These are phyloP conservation scores for Passiflora organensis DNA, from an alignment of 345 rosid genomes.

Conservation along the genomic window DNA sequence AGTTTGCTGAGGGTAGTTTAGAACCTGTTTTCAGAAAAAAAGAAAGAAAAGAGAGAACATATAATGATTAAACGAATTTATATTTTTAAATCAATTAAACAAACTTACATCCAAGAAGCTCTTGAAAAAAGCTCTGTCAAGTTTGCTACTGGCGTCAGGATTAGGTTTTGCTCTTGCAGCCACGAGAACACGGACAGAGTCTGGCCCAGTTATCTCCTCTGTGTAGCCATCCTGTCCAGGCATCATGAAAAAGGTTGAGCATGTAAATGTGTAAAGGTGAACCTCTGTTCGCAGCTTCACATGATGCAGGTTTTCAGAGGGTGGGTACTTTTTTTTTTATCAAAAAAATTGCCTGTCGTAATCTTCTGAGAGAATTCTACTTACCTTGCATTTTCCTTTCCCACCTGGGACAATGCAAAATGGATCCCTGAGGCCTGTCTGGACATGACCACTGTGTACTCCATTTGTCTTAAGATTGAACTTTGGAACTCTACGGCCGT, in stretches of 20 bases:
- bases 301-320: too few species aligned
- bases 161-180: slow-evolving; percentile 68
- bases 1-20: slow-evolving; percentile 49
- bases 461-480: slow-evolving; percentile 54
- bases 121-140: slow-evolving; percentile 57
- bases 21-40: slow-evolving; percentile 37
- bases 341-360: too few species aligned
- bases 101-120: slow-evolving; percentile 79
- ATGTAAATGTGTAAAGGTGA: too few species aligned
- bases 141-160: slow-evolving; percentile 37
- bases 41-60: not conserved
- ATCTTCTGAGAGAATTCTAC: too few species aligned
- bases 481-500: slow-evolving; percentile 50
- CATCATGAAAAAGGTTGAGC: too few species aligned
- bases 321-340: too few species aligned
- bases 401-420: slow-evolving; percentile 48
- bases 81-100: not conserved
- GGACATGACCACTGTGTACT: slow-evolving; percentile 89
- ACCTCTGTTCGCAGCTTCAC: too few species aligned
- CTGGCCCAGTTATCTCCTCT: slow-evolving; percentile 48
- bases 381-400: slow-evolving; percentile 82
- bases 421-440: slow-evolving; percentile 61
- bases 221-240: slow-evolving; percentile 78
- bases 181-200: slow-evolving; percentile 68
- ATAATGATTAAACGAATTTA: too few species aligned